Base-by-base conservation (phyloP, 2,329 filamentous ascomycete genomes). In the Mollisiaceae sp. region DNA sequence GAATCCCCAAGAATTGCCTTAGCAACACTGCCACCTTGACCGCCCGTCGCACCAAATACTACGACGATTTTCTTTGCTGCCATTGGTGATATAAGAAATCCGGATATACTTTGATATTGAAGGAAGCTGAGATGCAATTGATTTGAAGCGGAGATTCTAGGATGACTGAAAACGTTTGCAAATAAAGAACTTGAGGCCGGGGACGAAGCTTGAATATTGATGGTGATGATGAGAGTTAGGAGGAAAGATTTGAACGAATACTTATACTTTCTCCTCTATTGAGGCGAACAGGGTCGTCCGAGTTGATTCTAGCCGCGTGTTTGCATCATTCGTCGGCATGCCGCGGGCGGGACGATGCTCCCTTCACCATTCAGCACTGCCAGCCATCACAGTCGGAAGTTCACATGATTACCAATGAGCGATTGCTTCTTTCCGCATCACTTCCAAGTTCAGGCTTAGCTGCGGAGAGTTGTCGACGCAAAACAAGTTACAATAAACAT, bases 11-110 rank as follows among this genome's bases (percentile, higher is more conserved):
- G 80, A 68, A 85, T 83, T 8, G 79, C 77, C 32, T 80, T 80
- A 41, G 80, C 81, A n/a, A 86, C 82, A 4, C 82, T 82, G n/a
- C 82, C 81, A 64, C 83, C 83, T 66, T 86, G 82, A 64, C 80
- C 81, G 45, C 81, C 83, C 9, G 82, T 84, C 27, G 80, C 81
- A 15, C 82, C 82, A 57, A 83, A 75, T 5, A 85, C 79, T 24
- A 78, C 78, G 47, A 83, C 72, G 59, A 83, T 70, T 63, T 81
- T 79, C 66, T 76, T 75, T 39, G 67, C 36, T 54, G 74, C 63
- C 73, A 75, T 75, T 67, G 35, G 35, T 57, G 14, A 8, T 35
- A 12, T 18, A 18, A 18, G 38, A 20, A 32, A n/a, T 56, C 18
- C 20, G 35, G 32, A 57, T 57, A 18, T 12, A 9, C 14, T 18